phyloP scores from a whole-genome alignment of 176 grass and related monocot genomes.

The Alloteropsis semialata region DNA sequence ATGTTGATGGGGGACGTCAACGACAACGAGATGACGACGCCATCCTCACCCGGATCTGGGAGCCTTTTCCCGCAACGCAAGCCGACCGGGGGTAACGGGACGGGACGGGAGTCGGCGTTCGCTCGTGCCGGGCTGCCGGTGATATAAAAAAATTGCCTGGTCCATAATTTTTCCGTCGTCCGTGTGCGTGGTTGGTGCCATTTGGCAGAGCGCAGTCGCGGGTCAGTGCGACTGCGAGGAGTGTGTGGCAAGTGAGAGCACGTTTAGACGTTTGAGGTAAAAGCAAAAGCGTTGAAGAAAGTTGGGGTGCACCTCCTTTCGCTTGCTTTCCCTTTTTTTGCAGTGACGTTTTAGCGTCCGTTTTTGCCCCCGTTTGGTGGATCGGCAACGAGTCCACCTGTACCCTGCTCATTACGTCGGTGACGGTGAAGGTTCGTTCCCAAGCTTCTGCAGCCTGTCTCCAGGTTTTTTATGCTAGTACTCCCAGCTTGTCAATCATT shows the following conservation, averaged over 20 bases:
- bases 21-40: not conserved
- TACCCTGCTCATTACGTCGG: not conserved
- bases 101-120: not conserved
- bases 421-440: not conserved
- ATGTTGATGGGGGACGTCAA: not conserved
- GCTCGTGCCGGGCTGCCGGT: not conserved
- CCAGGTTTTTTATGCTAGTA: no score
- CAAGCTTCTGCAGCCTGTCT: not conserved
- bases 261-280: not conserved
- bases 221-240: not conserved
- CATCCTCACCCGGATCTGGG: not conserved
- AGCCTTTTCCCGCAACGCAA: not conserved
- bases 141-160: not conserved
- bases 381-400: not conserved
- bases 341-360: not conserved
- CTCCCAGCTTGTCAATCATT: not conserved
- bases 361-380: not conserved
- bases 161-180: not conserved
- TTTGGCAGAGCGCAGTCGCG: constrained; percentile 12
- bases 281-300: not conserved
- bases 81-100: not conserved
- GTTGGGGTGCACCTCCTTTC: not conserved
- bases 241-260: not conserved
- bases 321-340: not conserved
- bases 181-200: not conserved